Base-by-base conservation (phyloP, 768 basidiomycete species). In the Leccinum fibrillosum region DNA sequence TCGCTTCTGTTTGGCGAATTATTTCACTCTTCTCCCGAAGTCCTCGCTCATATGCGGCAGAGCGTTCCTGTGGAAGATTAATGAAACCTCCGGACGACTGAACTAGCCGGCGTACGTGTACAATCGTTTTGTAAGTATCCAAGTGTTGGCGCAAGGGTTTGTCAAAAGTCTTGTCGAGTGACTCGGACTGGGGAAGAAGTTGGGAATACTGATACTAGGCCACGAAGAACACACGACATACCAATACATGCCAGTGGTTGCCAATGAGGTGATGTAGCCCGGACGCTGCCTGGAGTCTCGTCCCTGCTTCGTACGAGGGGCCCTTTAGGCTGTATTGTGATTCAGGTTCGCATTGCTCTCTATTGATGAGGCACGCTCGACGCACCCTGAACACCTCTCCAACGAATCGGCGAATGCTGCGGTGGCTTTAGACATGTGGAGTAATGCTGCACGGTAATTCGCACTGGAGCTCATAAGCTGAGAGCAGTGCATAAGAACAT, bases 211-310 rank as follows among this genome's bases (percentile, higher is more conserved):
- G 25, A 52, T 25, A 49, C 28, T 45, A 34, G 37, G 30, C 54
- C 57, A 62, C 54, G 61, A 60, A 47, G 23, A 37, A 58, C 19
- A 44, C 37, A 28, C 42, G 55, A 79, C 86, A 59, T 60, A 93
- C 92, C 69, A 98, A 76, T 57, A 98, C 85, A 72, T 94, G 92
- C 83, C 91, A 94, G 63, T 95, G 92, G 70, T 95, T 96, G 52
- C 89, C 86, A 64, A 96, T 87, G 62, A 98, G 82, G 72, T 95
- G 90, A 72, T 96, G 92, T 47, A 98, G 75, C 5, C 95, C 94
- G 19, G 90, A 86, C 26, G 90, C 86, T 28, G 91, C 93, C 67
- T 93, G 90, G 48, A 96, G 76, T 58, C 90, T 81, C 23, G 89
- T 88, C 11, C 90, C 89, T 25, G 89, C 76, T 68, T 93, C 90